phyloP scores from a whole-genome alignment of 495 filamentous ascomycete species.

The Aspergillus panamensis region DNA sequence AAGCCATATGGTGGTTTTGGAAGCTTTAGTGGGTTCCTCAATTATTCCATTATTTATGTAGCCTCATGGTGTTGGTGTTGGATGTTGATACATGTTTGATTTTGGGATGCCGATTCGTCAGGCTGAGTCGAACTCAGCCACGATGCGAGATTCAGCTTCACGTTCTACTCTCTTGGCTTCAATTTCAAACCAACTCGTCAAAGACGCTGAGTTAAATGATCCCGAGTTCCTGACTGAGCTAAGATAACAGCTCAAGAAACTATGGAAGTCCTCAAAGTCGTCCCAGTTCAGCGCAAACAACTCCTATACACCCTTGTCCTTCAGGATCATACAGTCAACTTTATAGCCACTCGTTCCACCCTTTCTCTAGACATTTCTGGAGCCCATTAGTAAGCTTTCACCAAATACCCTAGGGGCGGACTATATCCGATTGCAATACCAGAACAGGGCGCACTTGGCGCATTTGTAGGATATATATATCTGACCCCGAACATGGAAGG shows the following conservation, averaged over 20 bases:
- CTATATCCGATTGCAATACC: background rate
- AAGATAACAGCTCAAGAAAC: background rate
- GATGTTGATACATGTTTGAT: no score
- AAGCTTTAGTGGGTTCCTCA: no score
- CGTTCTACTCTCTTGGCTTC: no score
- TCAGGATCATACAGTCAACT: background rate
- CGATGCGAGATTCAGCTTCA: background rate
- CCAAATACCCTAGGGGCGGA: background rate
- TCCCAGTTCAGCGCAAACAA: background rate
- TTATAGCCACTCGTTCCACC: background rate
- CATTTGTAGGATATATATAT: no score
- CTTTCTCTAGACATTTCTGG: background rate
- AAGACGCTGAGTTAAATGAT: no score
- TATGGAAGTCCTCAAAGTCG: background rate
- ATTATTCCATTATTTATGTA: no score
- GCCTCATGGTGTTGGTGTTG: no score
- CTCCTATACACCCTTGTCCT: background rate
- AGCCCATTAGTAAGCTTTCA: background rate
- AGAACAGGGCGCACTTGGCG: background rate
- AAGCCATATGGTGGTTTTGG: no score
- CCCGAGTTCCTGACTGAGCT: background rate
- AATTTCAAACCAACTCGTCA: no score
- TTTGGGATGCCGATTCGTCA: no score
- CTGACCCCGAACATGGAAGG: no score
- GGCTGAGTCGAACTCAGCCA: background rate